A percentile compares a stretch with the other conserved stretches of the same genome.
Conservation (phyloP, 345 rosid genomes). For the Leavenworthia alabamica region DNA sequence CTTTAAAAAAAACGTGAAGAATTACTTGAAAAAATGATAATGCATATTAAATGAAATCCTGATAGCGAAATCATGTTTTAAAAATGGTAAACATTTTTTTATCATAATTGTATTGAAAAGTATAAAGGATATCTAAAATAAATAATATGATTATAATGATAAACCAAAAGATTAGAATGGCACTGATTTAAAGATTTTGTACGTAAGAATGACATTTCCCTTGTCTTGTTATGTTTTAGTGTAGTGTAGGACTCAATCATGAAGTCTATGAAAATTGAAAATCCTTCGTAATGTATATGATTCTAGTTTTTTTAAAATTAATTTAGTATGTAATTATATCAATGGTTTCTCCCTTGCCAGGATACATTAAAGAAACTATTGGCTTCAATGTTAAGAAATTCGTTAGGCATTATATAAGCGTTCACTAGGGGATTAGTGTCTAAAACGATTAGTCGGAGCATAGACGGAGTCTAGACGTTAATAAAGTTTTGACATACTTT, state of each 20-base stretch:
- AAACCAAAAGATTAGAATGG: neutral
- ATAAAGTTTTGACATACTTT: too few species aligned
- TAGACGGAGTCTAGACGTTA: too few species aligned
- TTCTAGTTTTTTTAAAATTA: neutral
- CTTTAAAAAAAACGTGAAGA: too few species aligned
- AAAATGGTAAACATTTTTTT: neutral
- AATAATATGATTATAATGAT: neutral
- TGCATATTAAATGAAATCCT: too few species aligned
- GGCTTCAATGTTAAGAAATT: too few species aligned
- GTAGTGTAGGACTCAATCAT: neutral
- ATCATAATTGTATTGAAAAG: neutral
- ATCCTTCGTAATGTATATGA: neutral
- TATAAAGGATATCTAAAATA: neutral
- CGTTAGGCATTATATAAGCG: too few species aligned
- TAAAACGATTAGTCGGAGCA: too few species aligned
- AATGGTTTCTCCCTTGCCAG: neutral
- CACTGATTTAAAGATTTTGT: neutral
- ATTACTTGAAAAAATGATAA: too few species aligned
- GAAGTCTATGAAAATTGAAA: neutral
- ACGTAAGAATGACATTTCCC: neutral
- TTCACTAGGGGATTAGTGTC: too few species aligned
- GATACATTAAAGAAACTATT: too few species aligned
- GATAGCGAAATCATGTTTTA: neutral
- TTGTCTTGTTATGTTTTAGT: neutral
- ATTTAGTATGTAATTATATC: neutral